Percentiles rank a stretch among this genome's conserved stretches.
Conservation (phyloP, 805 yeast species). For the Cyberlindnera euphorbiae region DNA sequence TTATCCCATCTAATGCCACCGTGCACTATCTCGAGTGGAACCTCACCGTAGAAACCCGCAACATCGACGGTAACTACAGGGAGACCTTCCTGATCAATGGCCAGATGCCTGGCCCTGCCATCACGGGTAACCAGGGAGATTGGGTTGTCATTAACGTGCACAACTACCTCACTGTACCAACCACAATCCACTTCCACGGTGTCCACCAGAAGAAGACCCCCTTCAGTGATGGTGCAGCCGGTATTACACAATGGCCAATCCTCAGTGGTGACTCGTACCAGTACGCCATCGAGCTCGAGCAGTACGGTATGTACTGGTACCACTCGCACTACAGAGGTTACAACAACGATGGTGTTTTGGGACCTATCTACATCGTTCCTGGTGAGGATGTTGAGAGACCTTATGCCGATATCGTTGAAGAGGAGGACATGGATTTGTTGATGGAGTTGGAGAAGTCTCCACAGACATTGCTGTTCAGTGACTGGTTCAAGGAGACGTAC, state of each 20-base stretch:
- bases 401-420: conserved; percentile 26
- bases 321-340: conserved; percentile 43
- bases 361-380: conserved; percentile 40
- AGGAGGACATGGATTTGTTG: conserved; percentile 28
- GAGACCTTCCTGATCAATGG: conserved; percentile 37
- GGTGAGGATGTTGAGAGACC: conserved; percentile 27
- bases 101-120: conserved; percentile 43
- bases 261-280: conserved; percentile 33
- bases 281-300: conserved; percentile 33
- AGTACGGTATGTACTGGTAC: conserved; percentile 46
- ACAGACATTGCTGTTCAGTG: conserved; percentile 31
- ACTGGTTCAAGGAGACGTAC: conserved; percentile 34
- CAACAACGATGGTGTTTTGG: conserved; percentile 39
- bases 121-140: conserved; percentile 29
- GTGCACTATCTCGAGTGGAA: conserved; percentile 7
- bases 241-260: conserved; percentile 42
- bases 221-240: conserved; percentile 44
- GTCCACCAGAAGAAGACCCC: conserved; percentile 39
- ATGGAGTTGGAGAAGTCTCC: conserved; percentile 26
- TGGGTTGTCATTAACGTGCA: conserved; percentile 31
- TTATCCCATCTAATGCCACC: conserved; percentile 5
- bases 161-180: conserved; percentile 33
- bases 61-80: conserved; percentile 33
- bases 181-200: conserved; percentile 45
- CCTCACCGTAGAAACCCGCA: conserved; percentile 5